Base-by-base conservation (phyloP, 1,139 yeast species). In the Zhuliangozyma parablackwelliae region DNA sequence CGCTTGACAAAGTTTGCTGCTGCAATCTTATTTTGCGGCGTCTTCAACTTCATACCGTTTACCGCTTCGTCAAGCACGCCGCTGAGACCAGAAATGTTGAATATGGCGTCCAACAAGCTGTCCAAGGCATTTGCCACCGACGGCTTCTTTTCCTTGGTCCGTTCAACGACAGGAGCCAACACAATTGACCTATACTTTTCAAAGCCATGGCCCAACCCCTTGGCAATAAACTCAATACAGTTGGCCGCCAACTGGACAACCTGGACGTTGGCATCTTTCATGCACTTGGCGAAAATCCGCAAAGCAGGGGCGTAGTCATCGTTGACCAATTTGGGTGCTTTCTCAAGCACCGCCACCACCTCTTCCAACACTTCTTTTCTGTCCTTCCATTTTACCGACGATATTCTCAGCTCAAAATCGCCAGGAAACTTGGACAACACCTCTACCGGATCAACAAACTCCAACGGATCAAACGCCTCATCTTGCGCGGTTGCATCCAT, bases 231-330 rank as follows among this genome's bases (percentile, higher is more conserved):
- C 39, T 75, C 79, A 16, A 83, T 65, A 39, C 87, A 78, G 40
- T 79, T 78, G 1, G 96, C 85, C 0, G 97, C 90, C 29, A 83
- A 55, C 24, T 84, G 82, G 0, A 88, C 96, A 10, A 87, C 96
- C 57, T 84, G 92, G 38, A 90, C 73, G 56, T 94, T 94, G 3
- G 94, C 95, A 63, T 92, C 99, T 52, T 81, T 85, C 61, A 90
- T 71, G 45, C 90, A 78, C 46, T 80, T 83, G n/a, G 83, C 78
- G 47, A 88, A 69, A 2, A 72, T 57, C 41, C 81, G 65, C 16
- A 82, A 62, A 10, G 90, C 57, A 2, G 75, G 81, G 5, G 74
- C 50, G 54, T 82, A 89, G 54, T 90, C 96, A 37, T 56, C 72
- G 13, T 41, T 43, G 2, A 48, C 56, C 30, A 69, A 46, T 40